Evolutionary conservation across 352 stramenopile genomes (phyloP).

Genomic region (Phytophthora litchii): DNA sequence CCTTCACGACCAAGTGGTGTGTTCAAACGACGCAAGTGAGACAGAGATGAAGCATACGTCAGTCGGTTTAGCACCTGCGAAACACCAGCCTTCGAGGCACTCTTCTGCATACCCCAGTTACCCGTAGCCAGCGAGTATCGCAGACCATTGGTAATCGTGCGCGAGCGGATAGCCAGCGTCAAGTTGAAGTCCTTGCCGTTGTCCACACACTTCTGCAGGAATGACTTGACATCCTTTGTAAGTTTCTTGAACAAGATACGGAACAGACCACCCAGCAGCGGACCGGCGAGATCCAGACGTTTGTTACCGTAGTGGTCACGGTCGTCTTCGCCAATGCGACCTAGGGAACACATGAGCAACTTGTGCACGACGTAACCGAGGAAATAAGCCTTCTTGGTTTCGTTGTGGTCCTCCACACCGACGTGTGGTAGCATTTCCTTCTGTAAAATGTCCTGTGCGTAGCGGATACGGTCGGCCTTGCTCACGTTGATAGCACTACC

Average conservation of each 20-base stretch:
- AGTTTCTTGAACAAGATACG: constrained; percentile 98
- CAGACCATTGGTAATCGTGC: constrained; percentile 98
- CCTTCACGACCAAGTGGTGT: constrained; percentile 98
- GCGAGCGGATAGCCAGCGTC: constrained; percentile 96
- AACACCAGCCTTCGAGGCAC: constrained; percentile 96
- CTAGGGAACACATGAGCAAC: constrained; percentile 98
- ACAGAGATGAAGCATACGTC: constrained; percentile 98
- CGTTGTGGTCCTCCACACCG: constrained; percentile 97
- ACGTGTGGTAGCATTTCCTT: constrained; percentile 99
- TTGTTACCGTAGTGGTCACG: constrained; percentile 99
- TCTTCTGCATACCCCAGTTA: constrained; percentile 98
- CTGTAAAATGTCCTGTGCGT: constrained; percentile 98
- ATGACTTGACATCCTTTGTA: constrained; percentile 97
- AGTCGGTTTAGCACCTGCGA: constrained; percentile 99
- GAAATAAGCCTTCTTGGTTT: constrained; percentile 98
- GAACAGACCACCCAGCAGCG: constrained; percentile 97
- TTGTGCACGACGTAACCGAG: constrained; percentile 99
- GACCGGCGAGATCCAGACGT: constrained; percentile 98
- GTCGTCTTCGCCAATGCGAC: constrained; percentile 98
- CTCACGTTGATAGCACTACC: constrained; percentile 95
- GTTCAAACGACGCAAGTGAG: constrained; percentile 98
- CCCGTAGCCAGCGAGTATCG: constrained; percentile 99
- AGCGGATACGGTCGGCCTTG: constrained; percentile 98
- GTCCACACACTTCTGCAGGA: constrained; percentile 92
- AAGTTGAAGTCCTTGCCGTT: constrained; percentile 97